Base-by-base conservation (phyloP, 2,329 filamentous ascomycete species). In the Diaporthe sp. region DNA sequence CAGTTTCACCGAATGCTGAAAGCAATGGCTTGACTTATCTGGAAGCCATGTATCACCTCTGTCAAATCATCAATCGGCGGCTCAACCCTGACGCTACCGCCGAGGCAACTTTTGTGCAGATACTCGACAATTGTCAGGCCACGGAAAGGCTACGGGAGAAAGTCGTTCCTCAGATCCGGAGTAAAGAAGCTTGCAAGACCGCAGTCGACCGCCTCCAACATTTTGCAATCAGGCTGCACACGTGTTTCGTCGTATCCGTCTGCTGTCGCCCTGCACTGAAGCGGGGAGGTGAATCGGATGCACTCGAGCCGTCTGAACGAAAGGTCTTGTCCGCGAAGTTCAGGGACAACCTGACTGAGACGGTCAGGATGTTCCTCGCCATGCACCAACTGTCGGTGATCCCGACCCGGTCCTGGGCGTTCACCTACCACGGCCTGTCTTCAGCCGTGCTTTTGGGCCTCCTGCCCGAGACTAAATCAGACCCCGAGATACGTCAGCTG, bases 361-460 rank as follows among this genome's bases (percentile, higher is more conserved):
- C 91, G 17, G 91, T 93, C 15, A 88, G 90, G 53, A 93, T 92
- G 91, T 93, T 92, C 79, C 83, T 93, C 30, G 89, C 91, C 22
- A 93, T 93, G 91, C 91, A 93, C 80, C 91, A 92, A 76, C 83
- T 93, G 39, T 92, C 90, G 2, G 89, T 91, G 12, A 92, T 92
- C 61, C 91, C 91, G 1, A 93, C 91, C 0, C 85, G 91, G 35
- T 92, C 90, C 73, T 93, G 91, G 91, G 91, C 91, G 0, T 92
- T 92, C 75, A 93, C 91, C 0, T 92, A 92, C 73, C 90, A 93
- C 77, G 90, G 91, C 1, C 85, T 93, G 10, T 92, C 91, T 12
- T 93, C 91, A 0, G 91, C 91, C 1, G 86, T 93, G 4, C 84
- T 93, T 4, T 87, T 93, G 12, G 91, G 91, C 22, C 91, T 93